Evolutionary conservation across 202 grass and related monocot genomes (phyloP), one percentile per base, ranked within the genome.

Genomic region (Brachypodium distachyon): DNA sequence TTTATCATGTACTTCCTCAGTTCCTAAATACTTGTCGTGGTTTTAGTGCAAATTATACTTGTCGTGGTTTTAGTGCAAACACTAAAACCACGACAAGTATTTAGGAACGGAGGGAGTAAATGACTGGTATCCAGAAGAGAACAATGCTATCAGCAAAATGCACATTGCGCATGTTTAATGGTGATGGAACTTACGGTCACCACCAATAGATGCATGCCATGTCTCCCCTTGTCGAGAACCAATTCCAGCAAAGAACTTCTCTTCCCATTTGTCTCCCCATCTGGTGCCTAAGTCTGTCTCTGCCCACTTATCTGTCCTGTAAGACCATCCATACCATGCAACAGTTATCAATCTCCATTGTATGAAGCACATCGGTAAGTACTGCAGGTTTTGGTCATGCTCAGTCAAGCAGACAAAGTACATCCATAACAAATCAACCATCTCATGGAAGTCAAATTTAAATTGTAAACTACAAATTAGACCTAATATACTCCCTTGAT

Each of bases 251-350:
- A 99, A 95, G 71, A 99, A 99, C 38, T 90, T 95, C 27, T 99
- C 96, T 67, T 95, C 96, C 96, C 96, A 99, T 78, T 99, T 99
- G 70, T 99, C 96, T 32, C 95, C 91, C 96, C 96, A 99, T 90
- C 86, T 92, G 27, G 92, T 99, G 57, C 92, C 87, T 78, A 95
- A 74, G 62, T 99, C 77, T 65, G 96, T 99, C 80, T 99, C 91
- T 43, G 91, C 96, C 96, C 96, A 99, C 31, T 99, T 99, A 69
- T 99, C 96, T 48, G 96, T 99, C 96, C 96, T 99, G 89, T 82
- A 78, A 76, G 21, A 82, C 18, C 67, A 90, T 85, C 81, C 73
- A 83, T 44, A 79, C 69, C 44, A 67, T 86, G 38, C 84, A 88
- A 74, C 57, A 47, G 76, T 79, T 83, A 52, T 87, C 70, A 76